Conservation (phyloP, 345 rosid genomes). For the Sisymbrium altissimum region DNA sequence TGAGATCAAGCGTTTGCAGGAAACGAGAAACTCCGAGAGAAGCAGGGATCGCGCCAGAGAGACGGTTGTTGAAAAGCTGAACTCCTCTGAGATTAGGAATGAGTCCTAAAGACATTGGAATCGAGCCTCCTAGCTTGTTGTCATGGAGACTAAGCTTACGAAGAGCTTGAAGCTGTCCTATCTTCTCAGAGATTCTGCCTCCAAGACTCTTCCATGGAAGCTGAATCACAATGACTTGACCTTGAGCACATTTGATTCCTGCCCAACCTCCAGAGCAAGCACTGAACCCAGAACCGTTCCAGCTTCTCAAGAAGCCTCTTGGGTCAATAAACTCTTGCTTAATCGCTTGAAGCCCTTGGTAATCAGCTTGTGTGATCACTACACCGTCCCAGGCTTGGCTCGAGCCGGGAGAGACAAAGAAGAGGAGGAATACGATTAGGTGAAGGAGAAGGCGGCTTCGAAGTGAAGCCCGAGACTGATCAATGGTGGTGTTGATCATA, state of each 20-base stretch:
- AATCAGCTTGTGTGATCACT: constrained; percentile 70
- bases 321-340: constrained; percentile 63
- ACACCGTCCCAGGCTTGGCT: constrained; percentile 68
- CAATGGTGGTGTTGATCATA: constrained; percentile 11
- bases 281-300: constrained; percentile 70
- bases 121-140: constrained; percentile 59
- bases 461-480: constrained; percentile 25
- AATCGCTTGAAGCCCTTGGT: constrained; percentile 71
- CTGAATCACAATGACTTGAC: constrained; percentile 79
- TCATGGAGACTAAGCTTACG: constrained; percentile 86
- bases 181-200: constrained; percentile 72
- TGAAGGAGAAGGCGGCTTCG: constrained; percentile 29
- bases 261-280: constrained; percentile 92
- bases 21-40: constrained; percentile 61
- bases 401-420: constrained; percentile 30
- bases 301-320: constrained; percentile 64
- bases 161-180: constrained; percentile 79
- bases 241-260: constrained; percentile 90
- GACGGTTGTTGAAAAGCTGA: constrained; percentile 83
- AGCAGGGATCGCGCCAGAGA: constrained; percentile 76
- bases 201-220: constrained; percentile 93
- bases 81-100: constrained; percentile 79
- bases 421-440: not conserved
- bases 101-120: constrained; percentile 61
- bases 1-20: constrained; percentile 75